Base-by-base conservation (phyloP, 2,329 filamentous ascomycete species). In the Onygenales sp. region DNA sequence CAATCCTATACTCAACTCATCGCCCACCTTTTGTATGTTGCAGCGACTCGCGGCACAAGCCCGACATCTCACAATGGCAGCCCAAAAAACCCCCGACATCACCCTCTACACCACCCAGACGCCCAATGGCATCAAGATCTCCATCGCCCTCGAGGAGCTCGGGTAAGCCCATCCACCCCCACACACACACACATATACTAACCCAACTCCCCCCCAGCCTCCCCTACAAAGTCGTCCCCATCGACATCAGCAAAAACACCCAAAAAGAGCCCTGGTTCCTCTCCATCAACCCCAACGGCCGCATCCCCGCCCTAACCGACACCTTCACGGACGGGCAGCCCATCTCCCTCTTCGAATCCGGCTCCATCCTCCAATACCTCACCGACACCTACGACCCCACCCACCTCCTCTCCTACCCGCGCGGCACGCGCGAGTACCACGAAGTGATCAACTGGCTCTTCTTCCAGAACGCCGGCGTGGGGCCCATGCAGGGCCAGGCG, bases 241-340 rank as follows among this genome's bases (percentile, higher is more conserved):
- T 94, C 62, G 78, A 86, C n/a, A 79, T 94, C 55, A 74, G 68
- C 57, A 86, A 87, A 58, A 87, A 89, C 67, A 79, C 75, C n/a
- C 88, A 94, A 63, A 94, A 93, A 62, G 81, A 92, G 68, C 82
- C 81, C 13, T 94, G 88, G 88, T 96, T 92, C 72, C 79, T 94
- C 32, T 83, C 84, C 51, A 94, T 95, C 73, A 95, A 95, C 71
- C 90, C 90, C 58, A 95, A 95, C 68, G 90, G 90, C 58, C 86
- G 90, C 60, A 95, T 95, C 62, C 91, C 90, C 3, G 90, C 90
- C 54, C 63, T 95, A 49, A 93, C 87, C 6, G 90, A 95, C 70
- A 87, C 77, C 6, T 85, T 87, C 67, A 75, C 76, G 4, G 84
- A 93, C 67, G 87, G 88, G 60, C 74, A 86, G 67, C 74, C 76